These are phyloP conservation scores for Sapria himalayana DNA, from an alignment of 345 rosid species.

Conservation along the genomic window DNA sequence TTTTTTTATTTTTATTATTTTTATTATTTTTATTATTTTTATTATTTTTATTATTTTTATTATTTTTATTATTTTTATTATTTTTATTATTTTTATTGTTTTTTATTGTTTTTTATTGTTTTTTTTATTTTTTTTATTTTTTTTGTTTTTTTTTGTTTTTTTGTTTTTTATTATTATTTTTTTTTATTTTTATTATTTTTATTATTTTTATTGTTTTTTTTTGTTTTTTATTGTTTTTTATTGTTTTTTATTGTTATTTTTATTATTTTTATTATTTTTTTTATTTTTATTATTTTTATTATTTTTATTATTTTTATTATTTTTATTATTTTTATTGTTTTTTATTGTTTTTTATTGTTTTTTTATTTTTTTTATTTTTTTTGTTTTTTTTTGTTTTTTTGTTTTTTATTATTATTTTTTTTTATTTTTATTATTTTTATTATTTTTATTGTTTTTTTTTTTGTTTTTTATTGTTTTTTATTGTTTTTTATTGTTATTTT, in stretches of 20 bases:
- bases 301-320: constrained; percentile 11
- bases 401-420: too few relatives aligned
- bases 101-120: background rate
- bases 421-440: too few relatives aligned
- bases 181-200: background rate
- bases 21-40: background rate
- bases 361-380: too few relatives aligned
- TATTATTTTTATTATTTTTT: background rate
- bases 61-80: background rate
- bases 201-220: background rate
- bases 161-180: background rate
- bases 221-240: background rate
- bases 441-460: too few relatives aligned
- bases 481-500: too few relatives aligned
- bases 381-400: too few relatives aligned
- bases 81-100: background rate
- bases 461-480: too few relatives aligned
- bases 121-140: background rate
- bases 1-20: background rate
- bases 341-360: too few relatives aligned
- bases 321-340: constrained; percentile 16
- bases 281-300: background rate
- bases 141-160: background rate
- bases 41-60: background rate
- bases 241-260: background rate